A percentile compares a stretch with the other conserved stretches of the same genome.
Evolutionary conservation across 352 stramenopile species (phyloP).

Genomic region (Phytopythium oedochilum): DNA sequence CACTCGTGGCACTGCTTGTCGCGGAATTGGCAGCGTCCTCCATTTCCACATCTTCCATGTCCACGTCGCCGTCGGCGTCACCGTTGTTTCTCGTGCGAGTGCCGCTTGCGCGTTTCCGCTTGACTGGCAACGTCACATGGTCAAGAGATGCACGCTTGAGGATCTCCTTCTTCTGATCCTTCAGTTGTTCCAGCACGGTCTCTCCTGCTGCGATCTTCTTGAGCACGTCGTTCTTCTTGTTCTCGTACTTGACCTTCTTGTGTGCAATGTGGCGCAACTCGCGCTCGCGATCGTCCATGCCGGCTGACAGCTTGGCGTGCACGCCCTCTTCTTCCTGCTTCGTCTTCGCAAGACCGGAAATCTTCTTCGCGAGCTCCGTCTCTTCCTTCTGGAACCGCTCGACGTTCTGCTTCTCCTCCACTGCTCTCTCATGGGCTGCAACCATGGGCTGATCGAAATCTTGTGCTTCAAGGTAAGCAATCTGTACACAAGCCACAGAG

Average conservation of each 20-base stretch:
- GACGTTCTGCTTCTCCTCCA: constrained; percentile 42
- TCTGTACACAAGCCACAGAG: constrained; percentile 15
- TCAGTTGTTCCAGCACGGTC: constrained; percentile 87
- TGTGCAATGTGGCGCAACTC: constrained; percentile 58
- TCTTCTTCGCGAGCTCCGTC: constrained; percentile 29
- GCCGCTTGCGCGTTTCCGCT: neutral
- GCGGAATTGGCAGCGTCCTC: constrained; percentile 4
- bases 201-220: constrained; percentile 89
- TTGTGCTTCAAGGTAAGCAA: constrained; percentile 61
- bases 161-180: constrained; percentile 93
- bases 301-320: constrained; percentile 23
- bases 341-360: constrained; percentile 64
- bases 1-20: neutral
- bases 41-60: constrained; percentile 46
- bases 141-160: constrained; percentile 94
- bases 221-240: constrained; percentile 59
- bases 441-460: constrained; percentile 53
- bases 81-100: constrained; percentile 13
- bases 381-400: constrained; percentile 57
- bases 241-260: constrained; percentile 63
- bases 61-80: constrained; percentile 37
- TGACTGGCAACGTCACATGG: constrained; percentile 89
- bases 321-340: constrained; percentile 56
- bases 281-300: constrained; percentile 50
- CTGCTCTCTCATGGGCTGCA: constrained; percentile 35